phyloP scores from a whole-genome alignment of 768 basidiomycete genomes.

The Leccinum boreale region DNA sequence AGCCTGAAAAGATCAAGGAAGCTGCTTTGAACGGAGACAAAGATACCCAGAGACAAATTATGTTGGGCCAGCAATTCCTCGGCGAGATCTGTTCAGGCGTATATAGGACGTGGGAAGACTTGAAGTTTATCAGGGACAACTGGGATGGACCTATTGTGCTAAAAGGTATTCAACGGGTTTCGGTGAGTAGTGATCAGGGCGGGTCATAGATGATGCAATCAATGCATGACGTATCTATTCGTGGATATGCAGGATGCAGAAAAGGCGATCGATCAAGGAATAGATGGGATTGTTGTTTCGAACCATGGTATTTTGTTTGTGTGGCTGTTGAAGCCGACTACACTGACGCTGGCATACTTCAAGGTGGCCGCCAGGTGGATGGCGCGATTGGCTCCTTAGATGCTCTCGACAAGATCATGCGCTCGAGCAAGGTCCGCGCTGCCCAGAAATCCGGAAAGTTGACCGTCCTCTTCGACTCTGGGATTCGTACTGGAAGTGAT shows the following conservation, averaged over 20 bases:
- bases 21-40: conserved; percentile 47
- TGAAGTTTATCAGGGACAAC: conserved; percentile 62
- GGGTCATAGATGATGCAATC: not conserved
- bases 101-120: conserved; percentile 68
- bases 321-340: not conserved
- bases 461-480: conserved; percentile 66
- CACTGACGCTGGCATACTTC: not conserved
- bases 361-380: conserved; percentile 77
- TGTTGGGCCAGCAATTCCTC: conserved; percentile 61
- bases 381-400: conserved; percentile 75
- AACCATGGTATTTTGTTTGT: conserved; percentile 32
- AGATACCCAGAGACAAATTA: conserved; percentile 32
- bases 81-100: conserved; percentile 58
- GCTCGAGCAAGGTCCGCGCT: conserved; percentile 52
- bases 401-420: conserved; percentile 67
- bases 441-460: conserved; percentile 62
- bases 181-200: conserved; percentile 38
- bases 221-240: not conserved
- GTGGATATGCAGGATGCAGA: conserved; percentile 41
- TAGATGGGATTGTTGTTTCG: conserved; percentile 46
- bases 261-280: conserved; percentile 41
- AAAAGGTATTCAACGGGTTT: conserved; percentile 71
- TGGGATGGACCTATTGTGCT: conserved; percentile 78
- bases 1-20: conserved; percentile 42
- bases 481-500: conserved; percentile 80